Conservation (phyloP, 202 grass and related monocot genomes). For the Eragrostis tef region DNA sequence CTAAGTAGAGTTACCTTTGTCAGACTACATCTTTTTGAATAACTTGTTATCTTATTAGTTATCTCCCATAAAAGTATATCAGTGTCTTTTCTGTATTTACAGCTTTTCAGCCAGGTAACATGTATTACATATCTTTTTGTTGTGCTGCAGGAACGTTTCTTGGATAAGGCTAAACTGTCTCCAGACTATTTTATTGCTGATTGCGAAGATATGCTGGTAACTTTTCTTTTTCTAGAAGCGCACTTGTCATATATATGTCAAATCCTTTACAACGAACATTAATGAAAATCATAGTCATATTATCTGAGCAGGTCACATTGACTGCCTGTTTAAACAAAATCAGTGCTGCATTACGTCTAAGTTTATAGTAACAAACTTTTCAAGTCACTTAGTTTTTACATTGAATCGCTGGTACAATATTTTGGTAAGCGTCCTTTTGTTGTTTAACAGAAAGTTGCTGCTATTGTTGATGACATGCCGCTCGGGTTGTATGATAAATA, state of each 20-base stretch:
- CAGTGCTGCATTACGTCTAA: constrained; percentile 5
- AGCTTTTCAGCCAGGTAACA: constrained; percentile 15
- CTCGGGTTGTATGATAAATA: constrained; percentile 88
- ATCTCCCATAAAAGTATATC: constrained; percentile 4
- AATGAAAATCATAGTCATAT: constrained; percentile 30
- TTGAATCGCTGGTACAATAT: constrained; percentile 23
- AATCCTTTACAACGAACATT: constrained; percentile 30
- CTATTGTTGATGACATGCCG: constrained; percentile 80
- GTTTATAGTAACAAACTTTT: constrained; percentile 32
- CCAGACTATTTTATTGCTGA: constrained; percentile 97
- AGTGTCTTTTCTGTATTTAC: constrained; percentile 33
- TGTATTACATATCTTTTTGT: constrained; percentile 36
- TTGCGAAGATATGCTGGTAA: too few relatives aligned
- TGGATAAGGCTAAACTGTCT: constrained; percentile 88
- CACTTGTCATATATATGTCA: constrained; percentile 40
- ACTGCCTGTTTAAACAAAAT: constrained; percentile 21
- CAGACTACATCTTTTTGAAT: constrained; percentile 28
- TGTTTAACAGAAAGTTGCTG: constrained; percentile 85
- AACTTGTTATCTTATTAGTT: constrained; percentile 36
- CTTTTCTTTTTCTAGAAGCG: constrained; percentile 14
- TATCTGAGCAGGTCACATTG: background rate
- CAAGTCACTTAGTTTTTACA: constrained; percentile 18
- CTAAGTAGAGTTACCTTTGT: constrained; percentile 21
- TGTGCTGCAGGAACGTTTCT: constrained; percentile 78
- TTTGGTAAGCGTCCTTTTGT: constrained; percentile 14